These are phyloP conservation scores for Leccinum imitatum DNA, from an alignment of 768 basidiomycete species.

Conservation along the genomic window DNA sequence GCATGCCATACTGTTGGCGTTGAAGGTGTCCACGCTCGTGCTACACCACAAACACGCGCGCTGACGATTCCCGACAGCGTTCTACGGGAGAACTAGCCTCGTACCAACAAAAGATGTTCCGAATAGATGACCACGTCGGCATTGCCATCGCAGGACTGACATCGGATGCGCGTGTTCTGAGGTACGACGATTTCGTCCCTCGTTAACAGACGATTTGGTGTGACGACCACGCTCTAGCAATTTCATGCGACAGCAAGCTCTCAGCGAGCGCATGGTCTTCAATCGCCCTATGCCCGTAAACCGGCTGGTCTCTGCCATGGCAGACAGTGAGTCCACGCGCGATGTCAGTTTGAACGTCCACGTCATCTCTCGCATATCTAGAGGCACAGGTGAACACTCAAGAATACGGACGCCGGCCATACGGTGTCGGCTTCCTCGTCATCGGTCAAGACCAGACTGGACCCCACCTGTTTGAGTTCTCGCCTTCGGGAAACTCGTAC, in stretches of 20 bases:
- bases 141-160: conserved; percentile 99
- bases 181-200: conserved; percentile 44
- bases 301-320: conserved; percentile 88
- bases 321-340: conserved; percentile 72
- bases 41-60: neutral
- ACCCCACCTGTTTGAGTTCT: conserved; percentile 97
- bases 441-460: conserved; percentile 96
- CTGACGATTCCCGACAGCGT: conserved; percentile 52
- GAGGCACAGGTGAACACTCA: conserved; percentile 99
- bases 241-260: conserved; percentile 99
- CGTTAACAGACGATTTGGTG: neutral
- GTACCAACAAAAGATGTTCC: conserved; percentile 99
- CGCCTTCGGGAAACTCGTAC: conserved; percentile 94
- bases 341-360: neutral
- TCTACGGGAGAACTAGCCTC: conserved; percentile 97
- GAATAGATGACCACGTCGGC: conserved; percentile 99
- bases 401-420: conserved; percentile 95
- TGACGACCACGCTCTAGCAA: conserved; percentile 56
- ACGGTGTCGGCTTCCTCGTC: conserved; percentile 98
- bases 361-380: conserved; percentile 30
- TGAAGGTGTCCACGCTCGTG: conserved; percentile 64
- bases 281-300: conserved; percentile 94
- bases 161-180: conserved; percentile 95
- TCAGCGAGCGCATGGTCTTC: conserved; percentile 92
- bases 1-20: conserved; percentile 86